phyloP scores from a whole-genome alignment of 2,329 filamentous ascomycete genomes.

The Arthrobotrys sphaeroides region DNA sequence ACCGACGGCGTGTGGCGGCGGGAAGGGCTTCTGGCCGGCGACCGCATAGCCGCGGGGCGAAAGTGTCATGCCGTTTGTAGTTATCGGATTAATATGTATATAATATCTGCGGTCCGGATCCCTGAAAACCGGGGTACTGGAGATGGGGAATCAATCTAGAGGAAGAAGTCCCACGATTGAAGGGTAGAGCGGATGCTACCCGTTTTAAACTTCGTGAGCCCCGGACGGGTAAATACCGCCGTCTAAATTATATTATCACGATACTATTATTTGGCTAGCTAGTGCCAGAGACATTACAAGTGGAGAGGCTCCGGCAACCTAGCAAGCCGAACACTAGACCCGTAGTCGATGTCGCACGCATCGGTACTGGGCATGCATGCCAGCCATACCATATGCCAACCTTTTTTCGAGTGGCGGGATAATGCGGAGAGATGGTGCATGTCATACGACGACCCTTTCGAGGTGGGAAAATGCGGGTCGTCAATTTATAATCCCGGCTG shows the following conservation, averaged over 20 bases:
- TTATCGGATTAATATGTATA: background rate
- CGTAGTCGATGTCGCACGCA: background rate
- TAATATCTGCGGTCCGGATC: background rate
- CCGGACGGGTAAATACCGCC: slow-evolving; percentile 11
- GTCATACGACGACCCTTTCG: slow-evolving; percentile 8
- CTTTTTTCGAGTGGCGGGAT: background rate
- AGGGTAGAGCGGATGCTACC: background rate
- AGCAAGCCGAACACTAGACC: slow-evolving; percentile 11
- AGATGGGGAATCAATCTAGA: too few species aligned
- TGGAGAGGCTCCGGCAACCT: background rate
- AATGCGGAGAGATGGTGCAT: background rate
- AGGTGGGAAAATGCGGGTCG: slow-evolving; percentile 4
- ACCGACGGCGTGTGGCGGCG: slow-evolving; percentile 10
- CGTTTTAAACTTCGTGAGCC: slow-evolving; percentile 13
- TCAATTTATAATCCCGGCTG: slow-evolving; percentile 17
- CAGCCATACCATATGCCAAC: background rate
- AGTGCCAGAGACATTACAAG: too few species aligned
- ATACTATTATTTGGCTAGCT: too few species aligned
- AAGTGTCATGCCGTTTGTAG: slow-evolving; percentile 4
- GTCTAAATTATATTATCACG: background rate
- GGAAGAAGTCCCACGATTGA: background rate
- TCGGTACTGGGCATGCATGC: slow-evolving; percentile 5
- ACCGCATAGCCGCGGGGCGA: slow-evolving; percentile 20
- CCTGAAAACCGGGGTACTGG: too few species aligned
- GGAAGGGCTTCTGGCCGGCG: slow-evolving; percentile 8